Evolutionary conservation across 1,284 basidiomycete genomes (phyloP), one percentile per base, ranked within the genome.

Genomic region (Lentinus polychrous): DNA sequence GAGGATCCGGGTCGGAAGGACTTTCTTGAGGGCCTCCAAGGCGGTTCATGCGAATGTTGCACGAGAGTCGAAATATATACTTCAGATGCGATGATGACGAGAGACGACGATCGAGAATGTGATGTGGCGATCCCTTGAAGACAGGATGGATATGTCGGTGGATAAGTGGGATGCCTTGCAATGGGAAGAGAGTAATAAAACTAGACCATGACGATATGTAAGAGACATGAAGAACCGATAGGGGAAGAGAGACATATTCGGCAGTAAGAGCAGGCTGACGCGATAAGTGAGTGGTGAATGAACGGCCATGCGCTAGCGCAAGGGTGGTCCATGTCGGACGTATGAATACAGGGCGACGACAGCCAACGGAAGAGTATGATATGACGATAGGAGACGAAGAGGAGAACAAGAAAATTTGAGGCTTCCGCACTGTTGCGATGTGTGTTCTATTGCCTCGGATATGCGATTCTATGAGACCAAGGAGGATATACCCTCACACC

Each of bases 61-160:
- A 51, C 43, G 48, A 45, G 46, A 40, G 48, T 50, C 56, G 55
- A 52, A 62, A 63, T 62, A 64, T 58, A 62, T 62, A 60, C 59
- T 57, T 54, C 65, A 64, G 59, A 62, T 57, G 61, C 57, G 60
- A 63, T 60, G 57, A 55, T 51, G 55, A 46, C 27, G 60, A 57
- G 61, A 56, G 58, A 58, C 52, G 43, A 58, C 52, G 52, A 22
- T 42, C 39, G 49, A 52, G 49, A 49, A 50, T 49, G 41, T 56
- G 45, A 54, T 55, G 54, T 56, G 34, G 55, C 56, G 54, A 60
- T 59, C 61, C 66, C 62, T 55, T 55, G 40, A 51, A 66, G 76
- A 80, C 78, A 71, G 76, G 75, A 79, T 78, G 77, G 73, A 80
- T 79, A 80, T 75, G 78, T 79, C 78, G 49, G 45, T 50, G 44